These are phyloP conservation scores for Salix arbutifolia DNA, from an alignment of 345 rosid species.

Conservation along the genomic window DNA sequence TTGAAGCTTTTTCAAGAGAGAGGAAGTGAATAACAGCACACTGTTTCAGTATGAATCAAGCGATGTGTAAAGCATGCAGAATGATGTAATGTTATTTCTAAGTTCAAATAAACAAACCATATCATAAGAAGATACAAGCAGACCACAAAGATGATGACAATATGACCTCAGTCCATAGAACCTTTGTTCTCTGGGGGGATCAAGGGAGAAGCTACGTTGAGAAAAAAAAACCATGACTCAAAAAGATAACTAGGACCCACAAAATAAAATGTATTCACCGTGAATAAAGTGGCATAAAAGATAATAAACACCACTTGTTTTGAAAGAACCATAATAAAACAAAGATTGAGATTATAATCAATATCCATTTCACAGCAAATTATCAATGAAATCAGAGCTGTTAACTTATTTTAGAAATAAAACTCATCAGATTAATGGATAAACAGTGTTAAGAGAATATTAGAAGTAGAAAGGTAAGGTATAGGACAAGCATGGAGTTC, in stretches of 20 bases:
- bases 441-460: neutral
- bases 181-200: neutral
- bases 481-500: neutral
- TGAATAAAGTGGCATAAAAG: neutral
- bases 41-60: neutral
- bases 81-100: neutral
- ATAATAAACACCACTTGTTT: neutral
- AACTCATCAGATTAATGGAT: neutral
- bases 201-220: neutral
- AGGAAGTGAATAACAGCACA: neutral
- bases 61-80: neutral
- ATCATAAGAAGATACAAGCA: neutral
- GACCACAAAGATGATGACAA: neutral
- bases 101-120: neutral
- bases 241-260: too few species aligned
- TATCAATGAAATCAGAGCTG: neutral
- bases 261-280: too few species aligned
- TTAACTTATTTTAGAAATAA: neutral
- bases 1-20: neutral
- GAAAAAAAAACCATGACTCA: neutral
- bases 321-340: neutral
- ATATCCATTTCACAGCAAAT: neutral
- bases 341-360: neutral
- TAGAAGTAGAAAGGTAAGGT: neutral
- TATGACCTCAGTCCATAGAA: neutral